Percentiles rank a stretch among this genome's conserved stretches.
These are phyloP conservation scores for Marasmius fiardii DNA, from an alignment of 1,284 basidiomycete species.

Conservation along the genomic window DNA sequence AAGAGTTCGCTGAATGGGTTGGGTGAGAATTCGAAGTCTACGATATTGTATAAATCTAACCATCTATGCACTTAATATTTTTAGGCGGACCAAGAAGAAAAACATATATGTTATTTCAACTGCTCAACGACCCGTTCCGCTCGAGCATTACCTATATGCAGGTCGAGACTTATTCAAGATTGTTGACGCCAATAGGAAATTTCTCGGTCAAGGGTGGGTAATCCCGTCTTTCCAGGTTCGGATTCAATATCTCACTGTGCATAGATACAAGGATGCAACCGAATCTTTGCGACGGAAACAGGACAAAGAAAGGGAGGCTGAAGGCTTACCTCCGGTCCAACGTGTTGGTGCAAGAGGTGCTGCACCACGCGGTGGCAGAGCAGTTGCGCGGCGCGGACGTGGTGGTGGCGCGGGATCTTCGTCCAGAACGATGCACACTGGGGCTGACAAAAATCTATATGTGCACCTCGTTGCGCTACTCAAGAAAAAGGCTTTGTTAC, in stretches of 20 bases:
- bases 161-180: slow-evolving; percentile 92
- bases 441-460: slow-evolving; percentile 88
- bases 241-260: slow-evolving; percentile 5
- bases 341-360: slow-evolving; percentile 78
- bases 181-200: slow-evolving; percentile 82
- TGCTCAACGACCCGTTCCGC: slow-evolving; percentile 91
- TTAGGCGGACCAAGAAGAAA: slow-evolving; percentile 96
- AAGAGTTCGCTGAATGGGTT: slow-evolving; percentile 99
- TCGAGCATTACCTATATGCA: slow-evolving; percentile 97
- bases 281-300: slow-evolving; percentile 92
- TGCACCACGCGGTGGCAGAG: slow-evolving; percentile 55
- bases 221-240: slow-evolving; percentile 4
- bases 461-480: slow-evolving; percentile 89
- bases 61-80: slow-evolving; percentile 6
- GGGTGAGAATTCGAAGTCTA: slow-evolving; percentile 60
- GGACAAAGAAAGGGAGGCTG: slow-evolving; percentile 96
- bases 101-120: slow-evolving; percentile 99
- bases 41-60: slow-evolving; percentile 6
- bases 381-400: slow-evolving; percentile 34
- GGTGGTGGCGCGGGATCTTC: slow-evolving; percentile 50
- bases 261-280: slow-evolving; percentile 84
- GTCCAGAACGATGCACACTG: slow-evolving; percentile 60
- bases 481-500: slow-evolving; percentile 83
- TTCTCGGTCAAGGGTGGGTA: slow-evolving; percentile 69
- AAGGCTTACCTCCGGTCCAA: slow-evolving; percentile 81